These are phyloP conservation scores for Kregervanrija fluxuum DNA, from an alignment of 805 yeast genomes.

Conservation along the genomic window DNA sequence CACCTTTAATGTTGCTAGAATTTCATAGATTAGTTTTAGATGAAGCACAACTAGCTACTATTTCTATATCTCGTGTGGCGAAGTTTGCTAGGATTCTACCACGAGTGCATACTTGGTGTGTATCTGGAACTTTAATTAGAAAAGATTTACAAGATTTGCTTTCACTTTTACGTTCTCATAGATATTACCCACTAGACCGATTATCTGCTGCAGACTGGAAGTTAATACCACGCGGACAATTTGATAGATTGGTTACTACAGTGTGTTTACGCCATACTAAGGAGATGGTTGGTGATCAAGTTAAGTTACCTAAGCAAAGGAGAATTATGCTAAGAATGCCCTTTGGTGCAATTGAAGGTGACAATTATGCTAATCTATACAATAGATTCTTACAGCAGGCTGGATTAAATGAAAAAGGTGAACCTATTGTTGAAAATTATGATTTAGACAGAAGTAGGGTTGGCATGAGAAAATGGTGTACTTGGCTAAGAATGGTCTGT, in stretches of 20 bases:
- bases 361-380: conserved; percentile 63
- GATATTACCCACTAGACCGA: conserved; percentile 54
- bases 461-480: conserved; percentile 63
- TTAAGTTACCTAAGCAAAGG: conserved; percentile 71
- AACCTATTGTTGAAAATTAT: conserved; percentile 43
- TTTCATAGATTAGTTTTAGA: conserved; percentile 89
- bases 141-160: conserved; percentile 59
- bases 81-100: conserved; percentile 75
- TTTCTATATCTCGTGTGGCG: conserved; percentile 67
- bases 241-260: conserved; percentile 43
- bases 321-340: conserved; percentile 65
- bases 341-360: conserved; percentile 78
- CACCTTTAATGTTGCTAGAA: conserved; percentile 75
- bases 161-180: conserved; percentile 62
- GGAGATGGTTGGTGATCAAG: conserved; percentile 70
- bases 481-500: conserved; percentile 67
- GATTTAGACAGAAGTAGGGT: conserved; percentile 36
- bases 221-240: conserved; percentile 28
- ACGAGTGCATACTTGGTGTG: conserved; percentile 92
- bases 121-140: conserved; percentile 89
- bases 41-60: conserved; percentile 90
- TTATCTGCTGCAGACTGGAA: conserved; percentile 24
- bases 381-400: conserved; percentile 52
- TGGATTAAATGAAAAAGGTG: conserved; percentile 44
- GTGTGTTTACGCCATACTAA: conserved; percentile 77